Percentiles rank a stretch among this genome's conserved stretches.
These are phyloP conservation scores for Lactifluus subvellereus DNA, from an alignment of 768 basidiomycete genomes.

Conservation along the genomic window DNA sequence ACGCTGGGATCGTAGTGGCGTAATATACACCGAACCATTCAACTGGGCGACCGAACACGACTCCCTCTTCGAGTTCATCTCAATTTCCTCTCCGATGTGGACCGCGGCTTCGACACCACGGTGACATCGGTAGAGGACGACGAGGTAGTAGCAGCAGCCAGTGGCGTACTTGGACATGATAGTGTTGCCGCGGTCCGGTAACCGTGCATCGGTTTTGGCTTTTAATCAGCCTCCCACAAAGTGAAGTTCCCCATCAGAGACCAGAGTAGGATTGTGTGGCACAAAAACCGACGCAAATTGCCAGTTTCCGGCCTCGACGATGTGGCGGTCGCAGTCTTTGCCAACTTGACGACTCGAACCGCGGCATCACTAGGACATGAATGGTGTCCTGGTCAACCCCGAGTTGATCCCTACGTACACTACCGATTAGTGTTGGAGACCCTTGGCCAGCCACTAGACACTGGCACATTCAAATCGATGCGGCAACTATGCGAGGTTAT, in stretches of 20 bases:
- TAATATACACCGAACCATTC: constrained; percentile 7
- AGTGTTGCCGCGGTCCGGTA: no score
- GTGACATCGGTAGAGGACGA: neutral
- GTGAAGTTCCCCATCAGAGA: no score
- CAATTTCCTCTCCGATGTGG: neutral
- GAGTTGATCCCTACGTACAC: neutral
- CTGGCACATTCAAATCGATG: constrained; percentile 8
- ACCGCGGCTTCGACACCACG: constrained; percentile 1
- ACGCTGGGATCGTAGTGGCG: constrained; percentile 11
- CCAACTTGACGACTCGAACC: no score
- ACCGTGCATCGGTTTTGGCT: no score
- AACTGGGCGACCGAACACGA: neutral
- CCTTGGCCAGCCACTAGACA: neutral
- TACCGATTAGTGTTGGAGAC: constrained; percentile 5
- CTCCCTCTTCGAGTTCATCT: constrained; percentile 2
- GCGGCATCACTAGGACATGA: no score
- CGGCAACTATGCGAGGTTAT: constrained; percentile 2
- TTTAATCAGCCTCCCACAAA: no score
- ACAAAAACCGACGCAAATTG: no score
- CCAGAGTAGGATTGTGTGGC: no score
- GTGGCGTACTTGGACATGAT: no score
- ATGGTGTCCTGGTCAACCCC: neutral
- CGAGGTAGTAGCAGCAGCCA: neutral
- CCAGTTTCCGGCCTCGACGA: no score
- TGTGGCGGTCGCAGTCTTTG: no score